phyloP scores from a whole-genome alignment of 2,329 filamentous ascomycete species.

The Fusarium sp. region DNA sequence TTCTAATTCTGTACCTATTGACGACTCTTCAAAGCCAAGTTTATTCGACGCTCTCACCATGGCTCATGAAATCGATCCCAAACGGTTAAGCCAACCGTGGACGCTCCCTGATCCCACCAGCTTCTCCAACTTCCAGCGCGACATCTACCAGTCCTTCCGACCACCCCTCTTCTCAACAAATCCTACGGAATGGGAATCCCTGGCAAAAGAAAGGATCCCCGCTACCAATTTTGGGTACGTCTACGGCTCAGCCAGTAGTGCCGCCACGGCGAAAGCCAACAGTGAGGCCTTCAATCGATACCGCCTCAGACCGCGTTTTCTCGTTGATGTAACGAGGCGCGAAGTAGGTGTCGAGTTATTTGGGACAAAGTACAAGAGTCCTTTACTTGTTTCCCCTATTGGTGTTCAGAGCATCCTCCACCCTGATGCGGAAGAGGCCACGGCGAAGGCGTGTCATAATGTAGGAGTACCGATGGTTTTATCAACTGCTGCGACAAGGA shows the following conservation, averaged over 20 bases:
- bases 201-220: slow-evolving; percentile 39
- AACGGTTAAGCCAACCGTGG: slow-evolving; percentile 21
- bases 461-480: slow-evolving; percentile 76
- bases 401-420: slow-evolving; percentile 80
- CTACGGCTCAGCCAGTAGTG: slow-evolving; percentile 73
- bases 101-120: slow-evolving; percentile 36
- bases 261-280: slow-evolving; percentile 73
- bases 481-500: slow-evolving; percentile 73
- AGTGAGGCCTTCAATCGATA: slow-evolving; percentile 68
- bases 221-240: slow-evolving; percentile 68
- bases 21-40: background rate
- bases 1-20: fast-evolving
- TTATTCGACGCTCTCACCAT: background rate
- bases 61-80: slow-evolving; percentile 10
- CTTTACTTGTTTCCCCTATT: slow-evolving; percentile 74
- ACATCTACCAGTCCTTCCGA: slow-evolving; percentile 46
- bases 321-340: slow-evolving; percentile 60
- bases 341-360: slow-evolving; percentile 69
- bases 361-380: slow-evolving; percentile 61
- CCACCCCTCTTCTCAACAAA: slow-evolving; percentile 42
- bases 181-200: slow-evolving; percentile 40
- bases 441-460: slow-evolving; percentile 73
- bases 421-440: slow-evolving; percentile 73
- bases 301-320: slow-evolving; percentile 67
- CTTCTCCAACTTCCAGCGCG: slow-evolving; percentile 43